Percentiles rank a stretch among this genome's conserved stretches.
Evolutionary conservation across 1,139 yeast species (phyloP).

Genomic region (Arxiozyma telluris): DNA sequence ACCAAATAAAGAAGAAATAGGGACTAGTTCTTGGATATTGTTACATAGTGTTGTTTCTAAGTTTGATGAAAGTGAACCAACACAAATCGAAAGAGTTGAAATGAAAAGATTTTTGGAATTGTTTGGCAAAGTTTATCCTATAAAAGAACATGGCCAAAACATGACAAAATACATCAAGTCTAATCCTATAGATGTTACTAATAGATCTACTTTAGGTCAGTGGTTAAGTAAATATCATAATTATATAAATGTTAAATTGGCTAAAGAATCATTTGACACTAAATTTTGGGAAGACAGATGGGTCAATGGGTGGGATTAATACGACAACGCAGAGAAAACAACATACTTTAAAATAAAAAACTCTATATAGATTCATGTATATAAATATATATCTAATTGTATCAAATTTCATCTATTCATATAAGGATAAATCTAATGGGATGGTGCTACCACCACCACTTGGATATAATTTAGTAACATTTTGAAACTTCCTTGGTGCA

Average conservation of each 20-base stretch:
- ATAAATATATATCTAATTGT: not conserved
- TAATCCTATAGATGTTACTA: slow-evolving; percentile 57
- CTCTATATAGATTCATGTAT: not conserved
- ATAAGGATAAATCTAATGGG: slow-evolving; percentile 59
- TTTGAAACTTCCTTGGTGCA: slow-evolving; percentile 68
- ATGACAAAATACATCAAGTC: slow-evolving; percentile 54
- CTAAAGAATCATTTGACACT: slow-evolving; percentile 82
- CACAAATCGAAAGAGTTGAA: slow-evolving; percentile 53
- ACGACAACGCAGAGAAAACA: not conserved
- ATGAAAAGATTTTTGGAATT: slow-evolving; percentile 60
- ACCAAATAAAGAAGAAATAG: slow-evolving; percentile 76
- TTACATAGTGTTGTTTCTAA: slow-evolving; percentile 85
- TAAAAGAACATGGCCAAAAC: slow-evolving; percentile 90
- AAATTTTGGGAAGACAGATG: slow-evolving; percentile 86
- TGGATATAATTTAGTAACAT: slow-evolving; percentile 70
- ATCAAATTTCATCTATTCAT: slow-evolving; percentile 6
- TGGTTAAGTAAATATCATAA: slow-evolving; percentile 97
- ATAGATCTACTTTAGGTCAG: slow-evolving; percentile 70
- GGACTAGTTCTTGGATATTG: slow-evolving; percentile 87
- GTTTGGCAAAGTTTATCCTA: slow-evolving; percentile 81
- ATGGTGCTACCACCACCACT: slow-evolving; percentile 95
- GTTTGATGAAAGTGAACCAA: slow-evolving; percentile 62
- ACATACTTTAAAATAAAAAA: too few relatives aligned
- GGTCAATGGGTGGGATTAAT: slow-evolving; percentile 63
- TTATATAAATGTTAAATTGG: slow-evolving; percentile 73